Percentiles rank a stretch among this genome's conserved stretches.
Conservation (phyloP, 139 green algal species). For the Chlorella sp. region DNA sequence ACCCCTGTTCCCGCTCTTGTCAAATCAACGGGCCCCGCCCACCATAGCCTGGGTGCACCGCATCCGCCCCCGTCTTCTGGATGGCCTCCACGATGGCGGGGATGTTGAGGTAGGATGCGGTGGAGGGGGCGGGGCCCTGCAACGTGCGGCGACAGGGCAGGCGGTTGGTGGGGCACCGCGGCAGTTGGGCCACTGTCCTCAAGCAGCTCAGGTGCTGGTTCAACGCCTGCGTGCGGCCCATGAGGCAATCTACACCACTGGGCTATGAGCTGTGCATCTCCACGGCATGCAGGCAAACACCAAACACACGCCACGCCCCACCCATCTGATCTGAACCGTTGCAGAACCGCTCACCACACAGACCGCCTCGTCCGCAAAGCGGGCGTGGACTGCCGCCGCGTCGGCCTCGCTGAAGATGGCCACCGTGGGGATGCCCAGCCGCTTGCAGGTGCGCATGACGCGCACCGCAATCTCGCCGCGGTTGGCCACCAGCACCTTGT, state of each 20-base stretch:
- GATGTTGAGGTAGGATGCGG: slow-evolving; percentile 82
- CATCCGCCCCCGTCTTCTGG: slow-evolving; percentile 59
- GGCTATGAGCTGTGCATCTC: too few species aligned
- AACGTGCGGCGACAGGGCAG: neutral
- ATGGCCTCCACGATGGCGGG: slow-evolving; percentile 74
- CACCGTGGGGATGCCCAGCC: slow-evolving; percentile 86
- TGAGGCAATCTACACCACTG: too few species aligned
- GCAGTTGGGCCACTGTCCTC: too few species aligned
- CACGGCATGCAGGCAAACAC: too few species aligned
- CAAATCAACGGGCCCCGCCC: neutral
- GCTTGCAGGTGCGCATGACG: slow-evolving; percentile 79
- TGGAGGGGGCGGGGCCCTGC: slow-evolving; percentile 69
- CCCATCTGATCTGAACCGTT: neutral
- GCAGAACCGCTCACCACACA: slow-evolving; percentile 56
- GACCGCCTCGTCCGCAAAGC: slow-evolving; percentile 76
- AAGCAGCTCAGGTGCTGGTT: too few species aligned
- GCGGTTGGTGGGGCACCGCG: too few species aligned
- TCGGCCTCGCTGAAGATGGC: slow-evolving; percentile 88
- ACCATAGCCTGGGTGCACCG: slow-evolving; percentile 86
- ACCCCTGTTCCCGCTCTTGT: too few species aligned
- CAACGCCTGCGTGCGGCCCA: too few species aligned
- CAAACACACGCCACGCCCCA: neutral
- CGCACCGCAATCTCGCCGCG: slow-evolving; percentile 93
- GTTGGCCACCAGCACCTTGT: slow-evolving; percentile 88
- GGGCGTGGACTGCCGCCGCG: slow-evolving; percentile 57